Percentiles rank a stretch among this genome's conserved stretches.
Conservation (phyloP, 768 basidiomycete species). For the Boletus bicolor region DNA sequence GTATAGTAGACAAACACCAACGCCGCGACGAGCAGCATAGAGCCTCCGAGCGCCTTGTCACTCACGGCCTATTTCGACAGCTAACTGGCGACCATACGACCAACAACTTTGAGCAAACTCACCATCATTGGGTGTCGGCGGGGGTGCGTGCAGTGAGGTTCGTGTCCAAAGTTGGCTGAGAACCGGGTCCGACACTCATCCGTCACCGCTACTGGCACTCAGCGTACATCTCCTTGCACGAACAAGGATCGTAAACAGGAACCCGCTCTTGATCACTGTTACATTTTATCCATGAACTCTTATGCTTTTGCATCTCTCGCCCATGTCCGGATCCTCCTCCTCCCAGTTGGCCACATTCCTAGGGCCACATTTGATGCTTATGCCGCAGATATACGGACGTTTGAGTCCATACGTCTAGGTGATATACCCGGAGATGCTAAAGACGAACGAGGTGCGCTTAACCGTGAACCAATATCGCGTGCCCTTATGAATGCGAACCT, state of each 20-base stretch:
- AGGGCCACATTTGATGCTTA: conserved; percentile 69
- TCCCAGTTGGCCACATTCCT: conserved; percentile 80
- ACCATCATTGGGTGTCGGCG: conserved; percentile 19
- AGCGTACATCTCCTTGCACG: conserved; percentile 1
- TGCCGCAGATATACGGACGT: conserved; percentile 67
- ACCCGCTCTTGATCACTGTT: neutral
- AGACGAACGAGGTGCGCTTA: conserved; percentile 65
- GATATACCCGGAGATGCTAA: conserved; percentile 80
- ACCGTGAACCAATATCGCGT: neutral
- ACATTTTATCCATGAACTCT: conserved; percentile 53
- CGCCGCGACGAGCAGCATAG: conserved; percentile 76
- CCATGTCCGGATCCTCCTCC: conserved; percentile 77
- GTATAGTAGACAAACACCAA: conserved; percentile 88
- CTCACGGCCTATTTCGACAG: conserved; percentile 55
- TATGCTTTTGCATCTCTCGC: conserved; percentile 80
- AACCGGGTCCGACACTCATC: neutral
- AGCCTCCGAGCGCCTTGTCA: conserved; percentile 77
- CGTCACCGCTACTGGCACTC: neutral
- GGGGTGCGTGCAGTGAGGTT: conserved; percentile 5
- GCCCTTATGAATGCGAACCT: conserved; percentile 11
- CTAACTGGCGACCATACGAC: neutral
- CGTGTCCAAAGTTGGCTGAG: conserved; percentile 18
- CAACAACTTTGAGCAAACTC: conserved; percentile 6
- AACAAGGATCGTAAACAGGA: neutral
- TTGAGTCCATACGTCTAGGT: conserved; percentile 70